Evolutionary conservation across 805 yeast genomes (phyloP), one percentile per base, ranked within the genome.

Genomic region (Kodamaea kakaduensis): DNA sequence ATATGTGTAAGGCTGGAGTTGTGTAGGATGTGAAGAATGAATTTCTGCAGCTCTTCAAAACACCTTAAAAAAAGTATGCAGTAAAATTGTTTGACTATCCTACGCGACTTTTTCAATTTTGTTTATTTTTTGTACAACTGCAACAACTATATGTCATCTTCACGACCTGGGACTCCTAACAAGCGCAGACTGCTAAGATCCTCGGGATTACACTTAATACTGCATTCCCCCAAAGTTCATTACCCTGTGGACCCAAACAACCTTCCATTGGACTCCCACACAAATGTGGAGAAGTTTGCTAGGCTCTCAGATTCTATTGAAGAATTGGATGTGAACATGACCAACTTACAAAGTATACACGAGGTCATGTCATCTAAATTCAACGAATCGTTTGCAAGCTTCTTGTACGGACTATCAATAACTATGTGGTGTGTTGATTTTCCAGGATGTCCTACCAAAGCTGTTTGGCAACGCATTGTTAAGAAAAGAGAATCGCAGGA

Each of bases 361-460:
- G 75, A 78, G 28, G 74, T 76, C 5, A 58, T 88, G 14, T 68
- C 71, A 3, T 63, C 68, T 18, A 58, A 59, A 17, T 81, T 88
- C 56, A 86, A 86, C 52, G 96, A 87, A 56, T 75, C 86, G 2
- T 76, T 88, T 47, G 78, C 85, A 1, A 67, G 89, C 25, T 78
- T 87, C 36, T 53, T 87, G 34, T 85, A 84, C 50, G 95, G 96
- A 1, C 59, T 87, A 32, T 77, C 82, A 52, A 78, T 86, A 57
- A 86, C 88, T 50, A 89, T 94, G 42, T 87, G 93, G 81, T 84
- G 95, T 58, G 83, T 83, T 17, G 88, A 84, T 50, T 84, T 84
- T 47, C 69, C 68, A 1, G 64, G 63, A 1, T 52, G 63, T 31
- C 71, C 71, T 8, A 54, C 64, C 9, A 48, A 48, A 32, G 56